Percentiles rank a stretch among this genome's conserved stretches.
Evolutionary conservation across 768 basidiomycete genomes (phyloP).

Genomic region (Zangia roseola): DNA sequence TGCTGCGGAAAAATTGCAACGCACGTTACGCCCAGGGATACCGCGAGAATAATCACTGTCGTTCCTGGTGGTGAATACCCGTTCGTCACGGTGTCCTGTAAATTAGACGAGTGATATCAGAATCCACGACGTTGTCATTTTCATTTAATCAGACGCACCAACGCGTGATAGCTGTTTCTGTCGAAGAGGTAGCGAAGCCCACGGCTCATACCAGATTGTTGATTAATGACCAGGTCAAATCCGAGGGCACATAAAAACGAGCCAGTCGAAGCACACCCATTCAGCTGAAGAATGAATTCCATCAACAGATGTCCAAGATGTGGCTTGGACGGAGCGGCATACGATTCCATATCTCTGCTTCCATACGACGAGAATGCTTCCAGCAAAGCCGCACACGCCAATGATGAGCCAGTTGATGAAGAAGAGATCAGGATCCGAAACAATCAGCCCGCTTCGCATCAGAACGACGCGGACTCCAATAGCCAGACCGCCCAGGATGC

Average conservation of each 20-base stretch:
- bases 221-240: slow-evolving; percentile 53
- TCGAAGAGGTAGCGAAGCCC: slow-evolving; percentile 66
- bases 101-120: not conserved
- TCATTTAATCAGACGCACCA: slow-evolving; percentile 38
- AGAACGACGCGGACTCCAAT: slow-evolving; percentile 55
- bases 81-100: slow-evolving; percentile 45
- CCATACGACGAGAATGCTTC: slow-evolving; percentile 42
- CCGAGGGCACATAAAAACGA: slow-evolving; percentile 59
- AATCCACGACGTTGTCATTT: not conserved
- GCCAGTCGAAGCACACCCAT: slow-evolving; percentile 56
- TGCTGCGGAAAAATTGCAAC: slow-evolving; percentile 21
- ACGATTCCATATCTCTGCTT: slow-evolving; percentile 52
- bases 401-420: slow-evolving; percentile 55
- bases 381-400: slow-evolving; percentile 41
- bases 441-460: slow-evolving; percentile 47
- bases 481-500: slow-evolving; percentile 55
- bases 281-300: slow-evolving; percentile 30
- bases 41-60: slow-evolving; percentile 50
- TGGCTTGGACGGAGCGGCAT: slow-evolving; percentile 19
- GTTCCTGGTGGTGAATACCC: slow-evolving; percentile 51
- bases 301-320: slow-evolving; percentile 1
- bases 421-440: slow-evolving; percentile 36
- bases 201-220: slow-evolving; percentile 60
- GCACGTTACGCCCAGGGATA: slow-evolving; percentile 56
- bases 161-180: slow-evolving; percentile 54